phyloP scores from a whole-genome alignment of 2,329 filamentous ascomycete genomes.

The Parascedosporium putredinis region DNA sequence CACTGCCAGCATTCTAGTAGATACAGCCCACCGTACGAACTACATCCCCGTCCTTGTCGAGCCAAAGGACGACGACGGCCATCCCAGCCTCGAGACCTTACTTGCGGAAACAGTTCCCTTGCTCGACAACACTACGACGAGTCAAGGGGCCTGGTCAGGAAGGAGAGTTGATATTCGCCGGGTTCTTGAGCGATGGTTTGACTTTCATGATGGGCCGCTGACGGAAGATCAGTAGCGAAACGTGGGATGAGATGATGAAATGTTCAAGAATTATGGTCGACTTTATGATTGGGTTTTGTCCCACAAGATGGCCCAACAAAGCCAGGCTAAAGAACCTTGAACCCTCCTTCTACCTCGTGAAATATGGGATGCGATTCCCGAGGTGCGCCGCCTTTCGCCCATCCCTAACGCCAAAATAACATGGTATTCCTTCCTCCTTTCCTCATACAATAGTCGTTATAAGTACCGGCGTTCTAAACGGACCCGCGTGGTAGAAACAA shows the following conservation, averaged over 20 bases:
- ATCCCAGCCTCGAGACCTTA: slow-evolving; percentile 25
- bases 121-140: slow-evolving; percentile 36
- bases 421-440: slow-evolving; percentile 24
- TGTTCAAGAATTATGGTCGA: no score
- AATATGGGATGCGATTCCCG: no score
- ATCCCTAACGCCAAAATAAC: slow-evolving; percentile 24
- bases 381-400: neutral
- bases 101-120: slow-evolving; percentile 47
- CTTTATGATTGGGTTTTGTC: no score
- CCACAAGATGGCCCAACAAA: no score
- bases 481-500: no score
- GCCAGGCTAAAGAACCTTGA: no score
- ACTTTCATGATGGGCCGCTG: slow-evolving; percentile 7
- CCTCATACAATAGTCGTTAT: slow-evolving; percentile 7
- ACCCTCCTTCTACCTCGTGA: no score
- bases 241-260: neutral
- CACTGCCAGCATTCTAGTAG: slow-evolving; percentile 52
- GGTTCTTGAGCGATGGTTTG: slow-evolving; percentile 58
- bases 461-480: no score
- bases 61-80: slow-evolving; percentile 21
- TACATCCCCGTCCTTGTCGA: slow-evolving; percentile 39
- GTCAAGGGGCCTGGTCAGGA: slow-evolving; percentile 44
- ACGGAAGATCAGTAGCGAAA: neutral
- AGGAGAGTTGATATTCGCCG: slow-evolving; percentile 45
- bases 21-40: slow-evolving; percentile 39